Percentiles rank a stretch among this genome's conserved stretches.
These are phyloP conservation scores for Pleurotus salmoneostramineus DNA, from an alignment of 768 basidiomycete genomes.

Conservation along the genomic window DNA sequence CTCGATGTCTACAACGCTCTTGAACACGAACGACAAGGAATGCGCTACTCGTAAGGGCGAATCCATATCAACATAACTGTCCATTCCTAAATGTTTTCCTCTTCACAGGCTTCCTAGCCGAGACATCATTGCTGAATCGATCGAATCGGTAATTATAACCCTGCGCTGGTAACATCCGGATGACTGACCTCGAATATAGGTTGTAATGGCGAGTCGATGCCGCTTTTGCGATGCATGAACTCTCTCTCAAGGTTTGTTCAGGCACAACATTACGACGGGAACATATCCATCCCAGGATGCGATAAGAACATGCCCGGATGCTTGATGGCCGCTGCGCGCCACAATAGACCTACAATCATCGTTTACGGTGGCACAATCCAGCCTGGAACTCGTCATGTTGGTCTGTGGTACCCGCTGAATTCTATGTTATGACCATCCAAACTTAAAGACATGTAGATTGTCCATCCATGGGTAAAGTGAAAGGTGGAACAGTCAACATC, in stretches of 20 bases:
- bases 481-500: conserved; percentile 83
- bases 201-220: conserved; percentile 43
- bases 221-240: background rate
- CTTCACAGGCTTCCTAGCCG: conserved; percentile 72
- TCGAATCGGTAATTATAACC: conserved; percentile 56
- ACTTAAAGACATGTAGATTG: conserved; percentile 47
- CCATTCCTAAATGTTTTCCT: background rate
- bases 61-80: background rate
- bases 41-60: conserved; percentile 78
- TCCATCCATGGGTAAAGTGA: conserved; percentile 69
- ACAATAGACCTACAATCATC: conserved; percentile 86
- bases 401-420: conserved; percentile 26
- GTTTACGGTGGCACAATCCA: conserved; percentile 87
- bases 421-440: background rate
- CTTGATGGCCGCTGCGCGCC: conserved; percentile 80
- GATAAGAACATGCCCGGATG: conserved; percentile 95
- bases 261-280: conserved; percentile 89
- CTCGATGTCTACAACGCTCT: no score
- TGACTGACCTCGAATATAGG: conserved; percentile 24
- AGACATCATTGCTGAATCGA: conserved; percentile 86
- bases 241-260: conserved; percentile 16
- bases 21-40: conserved; percentile 43
- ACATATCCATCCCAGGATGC: conserved; percentile 84
- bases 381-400: conserved; percentile 67
- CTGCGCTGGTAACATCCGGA: background rate